Evolutionary conservation across 176 grass and related monocot genomes (phyloP), one percentile per base, ranked within the genome.

Genomic region (Urochloa ruziziensis): DNA sequence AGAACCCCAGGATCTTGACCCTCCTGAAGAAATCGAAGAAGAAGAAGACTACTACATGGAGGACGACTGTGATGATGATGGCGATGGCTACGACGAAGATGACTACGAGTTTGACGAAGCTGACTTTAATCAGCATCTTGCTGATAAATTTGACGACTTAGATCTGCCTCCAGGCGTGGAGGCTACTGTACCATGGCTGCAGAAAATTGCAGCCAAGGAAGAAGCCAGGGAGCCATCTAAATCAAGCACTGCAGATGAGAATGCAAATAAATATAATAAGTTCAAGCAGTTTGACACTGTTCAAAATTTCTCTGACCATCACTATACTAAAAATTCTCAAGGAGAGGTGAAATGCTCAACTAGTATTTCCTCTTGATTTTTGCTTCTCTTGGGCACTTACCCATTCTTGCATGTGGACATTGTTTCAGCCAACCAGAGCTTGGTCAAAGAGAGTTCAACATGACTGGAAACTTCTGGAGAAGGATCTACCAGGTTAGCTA

Each of bases 401-500:
- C 23, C 83, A 1, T 13, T 84, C 5, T 74, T 62, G 13, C 1
- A 17, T 87, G 21, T 68, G 51, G 30, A 42, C 33, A 51, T 61
- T 65, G 56, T 84, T 64, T 70, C 71, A 97, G 90, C 79, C 90
- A 67, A 80, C 32, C 63, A 93, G 93, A 87, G 92, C 83, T 34
- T 97, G 90, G 90, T n/a, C 76, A 61, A 97, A 89, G 86, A 89
- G 82, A 76, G 88, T 97, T 78, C 95, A 97, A 62, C 81, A 94
- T 87, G 95, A 97, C 48, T 97, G 95, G 92, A 92, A 91, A 83
- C 73, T 97, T 74, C 62, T 97, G 60, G 92, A 94, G 82, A 92
- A 93, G 66, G 90, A 97, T 74, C 79, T 97, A 79, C 95, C 95
- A 86, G 95, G 95, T 97, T 80, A 74, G 62, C 33, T 70, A 35